Base-by-base conservation (phyloP, 1,139 yeast genomes). In the Sugiyamaella pinicola region DNA sequence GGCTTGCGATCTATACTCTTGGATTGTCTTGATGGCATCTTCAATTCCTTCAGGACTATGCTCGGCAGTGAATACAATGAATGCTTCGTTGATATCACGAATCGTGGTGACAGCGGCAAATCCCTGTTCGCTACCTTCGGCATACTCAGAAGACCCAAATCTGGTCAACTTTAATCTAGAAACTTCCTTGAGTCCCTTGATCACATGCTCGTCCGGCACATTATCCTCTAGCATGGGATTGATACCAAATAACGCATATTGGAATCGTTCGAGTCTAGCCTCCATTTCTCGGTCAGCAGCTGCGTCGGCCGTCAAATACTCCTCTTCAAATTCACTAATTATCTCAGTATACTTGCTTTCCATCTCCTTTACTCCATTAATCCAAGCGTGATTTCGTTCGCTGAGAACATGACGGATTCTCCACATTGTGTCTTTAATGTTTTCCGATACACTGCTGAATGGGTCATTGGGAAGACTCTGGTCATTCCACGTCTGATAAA, bases 321-420 rank as follows among this genome's bases (percentile, higher is more conserved):
- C 74, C 37, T 73, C 66, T 60, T 76, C 77, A 65, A 90, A 88
- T 41, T 81, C 83, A 5, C 74, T 65, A 55, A 87, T 71, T 55
- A 85, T 80, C 54, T 73, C 66, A 17, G 71, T 69, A 60, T 79
- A 79, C 50, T 76, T 73, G 37, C 66, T 61, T 3, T 71, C 69
- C 47, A 79, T 75, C 49, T 75, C 77, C 18, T 74, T 72, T 64
- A 79, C 79, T 2, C 84, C 89, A 61, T 83, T 76, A 61, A 80
- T 83, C 66, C 80, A 82, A 0, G 91, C 83, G 56, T 82, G 81
- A 63, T 86, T 87, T 68, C 98, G 82, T 71, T 93, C 98, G 62
- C 90, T 81, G 53, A 93, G 76, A 9, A 88, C 96, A 66, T 87
- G 95, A 67, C 89, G 85, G 62, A 93, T 87, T 62, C 88, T 74